Evolutionary conservation across 2,329 filamentous ascomycete genomes (phyloP).

Genomic region (Leptographium galeiforme): DNA sequence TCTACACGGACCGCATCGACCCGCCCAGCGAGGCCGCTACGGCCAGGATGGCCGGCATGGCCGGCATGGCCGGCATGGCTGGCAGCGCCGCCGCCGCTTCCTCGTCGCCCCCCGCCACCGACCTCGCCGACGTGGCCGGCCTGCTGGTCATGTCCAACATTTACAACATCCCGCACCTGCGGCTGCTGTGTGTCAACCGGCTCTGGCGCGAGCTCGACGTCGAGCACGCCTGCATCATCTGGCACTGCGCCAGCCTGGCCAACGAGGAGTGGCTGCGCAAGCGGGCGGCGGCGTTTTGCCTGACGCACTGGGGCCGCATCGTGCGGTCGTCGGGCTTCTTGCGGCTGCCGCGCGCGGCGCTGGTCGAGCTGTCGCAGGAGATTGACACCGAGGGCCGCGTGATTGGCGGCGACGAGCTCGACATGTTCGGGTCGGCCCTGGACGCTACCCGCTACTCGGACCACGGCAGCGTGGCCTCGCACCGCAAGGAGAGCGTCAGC

Average conservation of each 20-base stretch:
- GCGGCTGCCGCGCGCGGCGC: constrained; percentile 59
- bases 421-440: constrained; percentile 35
- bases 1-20: constrained; percentile 89
- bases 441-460: constrained; percentile 32
- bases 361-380: constrained; percentile 87
- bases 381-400: constrained; percentile 88
- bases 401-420: constrained; percentile 72
- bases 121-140: constrained; percentile 77
- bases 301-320: constrained; percentile 88
- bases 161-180: constrained; percentile 90
- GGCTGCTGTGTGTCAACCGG: constrained; percentile 80
- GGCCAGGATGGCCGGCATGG: not conserved
- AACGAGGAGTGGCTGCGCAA: constrained; percentile 89
- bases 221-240: constrained; percentile 87
- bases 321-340: constrained; percentile 83
- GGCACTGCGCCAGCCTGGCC: constrained; percentile 83
- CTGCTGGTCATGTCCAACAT: constrained; percentile 96
- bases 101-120: constrained; percentile 35
- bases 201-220: constrained; percentile 85
- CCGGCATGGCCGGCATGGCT: no score
- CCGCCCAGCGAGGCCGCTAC: constrained; percentile 23
- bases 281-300: constrained; percentile 74
- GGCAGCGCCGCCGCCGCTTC: no score
- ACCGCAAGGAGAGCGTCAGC: constrained; percentile 45
- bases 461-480: constrained; percentile 19